Evolutionary conservation across 108 stramenopile species (phyloP), one percentile per base, ranked within the genome.

Genomic region (Skeletonema potamos): DNA sequence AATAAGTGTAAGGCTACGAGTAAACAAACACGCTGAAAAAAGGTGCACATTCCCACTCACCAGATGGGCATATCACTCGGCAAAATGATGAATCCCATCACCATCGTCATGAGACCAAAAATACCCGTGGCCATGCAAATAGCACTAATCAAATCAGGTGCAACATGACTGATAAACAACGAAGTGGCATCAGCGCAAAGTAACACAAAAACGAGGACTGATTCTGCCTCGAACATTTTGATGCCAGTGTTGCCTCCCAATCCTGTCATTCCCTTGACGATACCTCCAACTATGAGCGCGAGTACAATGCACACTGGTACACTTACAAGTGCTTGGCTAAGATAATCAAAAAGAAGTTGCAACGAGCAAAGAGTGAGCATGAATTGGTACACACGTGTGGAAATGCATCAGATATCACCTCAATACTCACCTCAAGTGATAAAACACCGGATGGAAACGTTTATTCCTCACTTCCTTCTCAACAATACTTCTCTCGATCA

Each of bases 381-480:
- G 34, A 34, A 34, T 34, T 6, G 7, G 4, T 7, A 34, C 34
- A 34, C 34, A 34, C n/a, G n/a, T n/a, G n/a, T n/a, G n/a, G n/a
- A n/a, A n/a, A n/a, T n/a, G n/a, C n/a, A n/a, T n/a, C n/a, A n/a
- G n/a, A n/a, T n/a, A 34, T 6, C 34, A 34, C 34, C 34, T 34
- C 34, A 34, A 6, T 7, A 34, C 34, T 34, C 7, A 34, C 34
- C 34, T 34, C 7, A 34, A 6, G 32, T 72, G 70, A 33, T 62
- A 72, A 51, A 72, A 62, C 3, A 33, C 61, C 33, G 61, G 60
- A 55, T 62, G 60, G 54, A 55, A 72, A 6, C 29, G 15, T 17
- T 62, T 59, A 55, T 89, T 89, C 32, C 70, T 37, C 13, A 89
- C 88, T 77, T 89, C 88, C 67, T 86, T 89, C 59, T 89, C 76